Percentiles rank a stretch among this genome's conserved stretches.
These are phyloP conservation scores for Penicillium freii DNA, from an alignment of 2,329 filamentous ascomycete species.

Conservation along the genomic window DNA sequence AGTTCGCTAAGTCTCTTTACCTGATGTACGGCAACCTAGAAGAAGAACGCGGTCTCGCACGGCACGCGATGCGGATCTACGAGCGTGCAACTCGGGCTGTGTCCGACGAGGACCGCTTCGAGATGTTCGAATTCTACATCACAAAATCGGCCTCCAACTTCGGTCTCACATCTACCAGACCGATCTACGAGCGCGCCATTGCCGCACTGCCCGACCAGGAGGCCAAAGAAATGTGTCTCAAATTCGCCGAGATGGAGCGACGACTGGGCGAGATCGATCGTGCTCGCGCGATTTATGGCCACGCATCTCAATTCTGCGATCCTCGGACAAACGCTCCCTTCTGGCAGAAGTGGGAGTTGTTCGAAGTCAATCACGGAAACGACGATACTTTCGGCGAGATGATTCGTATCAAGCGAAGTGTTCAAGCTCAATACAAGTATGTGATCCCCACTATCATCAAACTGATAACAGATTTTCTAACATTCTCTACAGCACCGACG, in stretches of 20 bases:
- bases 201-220: constrained; percentile 88
- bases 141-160: constrained; percentile 98
- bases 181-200: constrained; percentile 96
- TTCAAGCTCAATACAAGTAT: constrained; percentile 93
- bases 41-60: constrained; percentile 88
- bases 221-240: constrained; percentile 96
- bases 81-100: constrained; percentile 94
- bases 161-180: constrained; percentile 86
- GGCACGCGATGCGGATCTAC: constrained; percentile 98
- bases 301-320: constrained; percentile 96
- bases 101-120: constrained; percentile 86
- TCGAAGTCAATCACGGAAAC: constrained; percentile 97
- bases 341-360: constrained; percentile 95
- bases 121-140: constrained; percentile 99
- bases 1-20: constrained; percentile 93
- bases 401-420: constrained; percentile 94
- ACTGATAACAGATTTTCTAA: constrained; percentile 34
- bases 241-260: constrained; percentile 96
- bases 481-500: constrained; percentile 66
- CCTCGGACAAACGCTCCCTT: constrained; percentile 85
- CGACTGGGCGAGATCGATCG: constrained; percentile 90
- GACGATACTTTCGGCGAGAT: constrained; percentile 99
- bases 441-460: constrained; percentile 24
- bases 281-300: constrained; percentile 90
- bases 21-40: constrained; percentile 98